phyloP scores from a whole-genome alignment of 106 monocot species.

The Dendrobium chrysotoxum region DNA sequence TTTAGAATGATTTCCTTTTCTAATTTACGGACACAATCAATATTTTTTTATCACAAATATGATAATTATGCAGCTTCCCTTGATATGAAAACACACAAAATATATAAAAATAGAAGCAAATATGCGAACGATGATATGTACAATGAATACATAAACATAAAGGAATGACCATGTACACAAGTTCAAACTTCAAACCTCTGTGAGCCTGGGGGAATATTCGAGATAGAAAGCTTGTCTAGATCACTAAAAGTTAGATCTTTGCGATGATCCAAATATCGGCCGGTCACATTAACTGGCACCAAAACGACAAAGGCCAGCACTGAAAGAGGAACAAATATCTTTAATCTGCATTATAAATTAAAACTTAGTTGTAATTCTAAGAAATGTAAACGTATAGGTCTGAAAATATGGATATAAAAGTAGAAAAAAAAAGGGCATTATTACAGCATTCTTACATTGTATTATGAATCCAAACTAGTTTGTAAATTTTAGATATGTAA shows the following conservation, averaged over 20 bases:
- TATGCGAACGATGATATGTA: background rate
- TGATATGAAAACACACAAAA: background rate
- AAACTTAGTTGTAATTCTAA: background rate
- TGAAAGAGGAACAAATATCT: slow-evolving; percentile 74
- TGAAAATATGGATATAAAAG: background rate
- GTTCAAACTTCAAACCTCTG: slow-evolving; percentile 30
- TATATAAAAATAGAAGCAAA: background rate
- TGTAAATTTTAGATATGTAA: background rate
- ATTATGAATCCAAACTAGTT: background rate
- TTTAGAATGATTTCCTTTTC: background rate
- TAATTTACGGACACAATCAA: background rate
- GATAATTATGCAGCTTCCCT: background rate
- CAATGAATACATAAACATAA: background rate
- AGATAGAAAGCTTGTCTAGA: slow-evolving; percentile 92
- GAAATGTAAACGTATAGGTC: background rate
- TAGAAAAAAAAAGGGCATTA: background rate
- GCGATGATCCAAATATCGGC: slow-evolving; percentile 34
- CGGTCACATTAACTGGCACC: slow-evolving; percentile 78
- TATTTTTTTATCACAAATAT: background rate
- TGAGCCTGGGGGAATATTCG: slow-evolving; percentile 66
- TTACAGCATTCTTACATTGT: background rate
- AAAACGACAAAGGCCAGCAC: slow-evolving; percentile 52
- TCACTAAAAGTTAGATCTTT: slow-evolving; percentile 44
- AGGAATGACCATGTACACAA: background rate
- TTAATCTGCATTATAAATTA: slow-evolving; percentile 45